Base-by-base conservation (phyloP, 768 basidiomycete species). In the Tephrocybe rancida region DNA sequence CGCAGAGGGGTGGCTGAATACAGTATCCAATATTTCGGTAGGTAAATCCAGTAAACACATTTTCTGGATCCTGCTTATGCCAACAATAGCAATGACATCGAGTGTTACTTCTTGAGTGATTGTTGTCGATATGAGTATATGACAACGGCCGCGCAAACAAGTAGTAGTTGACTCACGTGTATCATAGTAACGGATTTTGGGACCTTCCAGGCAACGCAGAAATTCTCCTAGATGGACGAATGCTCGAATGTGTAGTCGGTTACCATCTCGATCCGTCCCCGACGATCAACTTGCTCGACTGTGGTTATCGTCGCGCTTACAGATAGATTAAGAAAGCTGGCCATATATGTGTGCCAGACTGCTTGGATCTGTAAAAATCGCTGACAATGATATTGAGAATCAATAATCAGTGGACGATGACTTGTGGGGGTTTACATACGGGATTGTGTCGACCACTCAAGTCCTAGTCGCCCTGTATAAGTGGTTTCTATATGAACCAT, bases 371-470 rank as follows among this genome's bases (percentile, higher is more conserved):
- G 34, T 3, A 24, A 27, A 34, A 27, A 37, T 7, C 44, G 34
- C 43, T 39, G 27, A 16, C 16, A 29, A 34, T 27, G 13, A 8
- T 29, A 3, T 25, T 16, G 2, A 37, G 13, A 32, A 32, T 19
- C 9, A 14, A n/a, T n/a, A 8, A 34, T 21, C 18, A 6, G 13
- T 7, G 9, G 27, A 14, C 19, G 16, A 21, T 18, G 14, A 24
- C 29, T 13, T 37, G n/a, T 9, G 7, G 4, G 35, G 16, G n/a
- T 37, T 14, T 9, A 27, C 32, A 14, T 30, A 44, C 42, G 13
- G 16, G 10, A 16, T 4, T 18, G 26, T 53, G 52, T n/a, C 51
- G 51, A 19, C 51, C 51, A 29, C 27, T 38, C 44, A 52, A 24
- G 24, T 52, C 51, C 19, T 46, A 37, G 8, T 19, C 26, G 11